These are phyloP conservation scores for Phaeosphaeria sp. DNA, from an alignment of 2,329 filamentous ascomycete species.

Conservation along the genomic window DNA sequence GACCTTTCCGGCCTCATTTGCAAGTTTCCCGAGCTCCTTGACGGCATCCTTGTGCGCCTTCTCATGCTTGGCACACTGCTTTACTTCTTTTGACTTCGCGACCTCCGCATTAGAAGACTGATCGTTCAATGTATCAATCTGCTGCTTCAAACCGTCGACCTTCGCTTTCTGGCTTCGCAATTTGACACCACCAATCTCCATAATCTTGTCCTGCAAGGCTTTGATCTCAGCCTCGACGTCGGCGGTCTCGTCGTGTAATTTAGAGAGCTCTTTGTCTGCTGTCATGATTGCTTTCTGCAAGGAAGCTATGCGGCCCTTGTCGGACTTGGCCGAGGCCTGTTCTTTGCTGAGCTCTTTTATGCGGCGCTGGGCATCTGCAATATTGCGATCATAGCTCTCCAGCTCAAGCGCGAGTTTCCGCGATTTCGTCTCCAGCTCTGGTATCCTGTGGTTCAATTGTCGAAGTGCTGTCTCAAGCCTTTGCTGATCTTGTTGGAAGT, in stretches of 20 bases:
- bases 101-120: constrained; percentile 87
- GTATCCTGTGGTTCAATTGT: constrained; percentile 77
- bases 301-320: constrained; percentile 74
- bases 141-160: constrained; percentile 83
- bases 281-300: constrained; percentile 80
- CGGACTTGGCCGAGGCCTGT: constrained; percentile 79
- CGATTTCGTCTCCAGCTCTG: constrained; percentile 84
- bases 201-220: constrained; percentile 91
- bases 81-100: constrained; percentile 89
- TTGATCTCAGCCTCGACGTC: constrained; percentile 94
- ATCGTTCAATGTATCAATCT: constrained; percentile 81
- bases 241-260: constrained; percentile 82
- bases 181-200: constrained; percentile 95
- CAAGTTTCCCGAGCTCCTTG: constrained; percentile 76
- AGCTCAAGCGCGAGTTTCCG: constrained; percentile 91
- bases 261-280: constrained; percentile 78
- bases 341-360: constrained; percentile 84
- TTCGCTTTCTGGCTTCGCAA: constrained; percentile 88
- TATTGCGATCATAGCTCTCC: constrained; percentile 83
- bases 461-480: constrained; percentile 77
- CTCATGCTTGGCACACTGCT: constrained; percentile 84
- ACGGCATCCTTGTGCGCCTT: constrained; percentile 81
- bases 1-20: constrained; percentile 76
- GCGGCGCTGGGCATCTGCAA: constrained; percentile 81
- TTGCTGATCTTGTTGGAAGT: constrained; percentile 83